phyloP scores from a whole-genome alignment of 495 filamentous ascomycete species.

The Penicillium longicatenatum region DNA sequence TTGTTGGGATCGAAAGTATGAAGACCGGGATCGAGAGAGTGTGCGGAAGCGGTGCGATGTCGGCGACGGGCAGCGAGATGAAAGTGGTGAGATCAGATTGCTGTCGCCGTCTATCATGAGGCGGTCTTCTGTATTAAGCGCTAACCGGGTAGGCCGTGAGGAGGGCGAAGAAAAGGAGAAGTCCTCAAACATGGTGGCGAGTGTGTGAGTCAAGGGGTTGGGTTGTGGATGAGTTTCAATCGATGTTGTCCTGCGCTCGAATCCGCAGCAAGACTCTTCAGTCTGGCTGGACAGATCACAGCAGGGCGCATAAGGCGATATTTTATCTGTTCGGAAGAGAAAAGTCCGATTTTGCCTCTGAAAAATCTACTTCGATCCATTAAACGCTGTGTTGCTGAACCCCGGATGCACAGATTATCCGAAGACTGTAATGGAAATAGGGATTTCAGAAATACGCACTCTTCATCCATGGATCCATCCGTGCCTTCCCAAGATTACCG shows the following conservation, averaged over 20 bases:
- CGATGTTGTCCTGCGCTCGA: slow-evolving; percentile 13
- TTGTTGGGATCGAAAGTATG: slow-evolving; percentile 38
- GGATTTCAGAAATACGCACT: background rate
- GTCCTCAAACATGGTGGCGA: slow-evolving; percentile 46
- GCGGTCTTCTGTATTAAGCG: slow-evolving; percentile 43
- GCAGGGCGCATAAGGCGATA: slow-evolving; percentile 8
- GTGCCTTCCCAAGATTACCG: background rate
- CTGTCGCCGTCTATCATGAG: slow-evolving; percentile 44
- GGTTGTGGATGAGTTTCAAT: background rate
- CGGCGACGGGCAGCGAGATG: slow-evolving; percentile 51
- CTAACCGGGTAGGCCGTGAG: slow-evolving; percentile 34
- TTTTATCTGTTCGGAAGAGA: slow-evolving; percentile 3
- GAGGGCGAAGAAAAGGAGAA: slow-evolving; percentile 50
- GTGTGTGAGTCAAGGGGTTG: slow-evolving; percentile 1
- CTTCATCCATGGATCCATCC: background rate
- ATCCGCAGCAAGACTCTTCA: slow-evolving; percentile 15
- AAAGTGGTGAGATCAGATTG: slow-evolving; percentile 44
- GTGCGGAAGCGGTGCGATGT: slow-evolving; percentile 39
- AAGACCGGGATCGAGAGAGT: slow-evolving; percentile 37
- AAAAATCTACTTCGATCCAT: slow-evolving; percentile 2
- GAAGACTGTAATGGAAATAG: background rate
- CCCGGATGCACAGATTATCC: background rate
- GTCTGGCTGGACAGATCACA: slow-evolving; percentile 7
- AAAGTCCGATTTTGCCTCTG: slow-evolving; percentile 19
- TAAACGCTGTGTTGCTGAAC: slow-evolving; percentile 2